A percentile compares a stretch with the other conserved stretches of the same genome.
Evolutionary conservation across 352 stramenopile species (phyloP).

Genomic region (Phytopythium helicoides): DNA sequence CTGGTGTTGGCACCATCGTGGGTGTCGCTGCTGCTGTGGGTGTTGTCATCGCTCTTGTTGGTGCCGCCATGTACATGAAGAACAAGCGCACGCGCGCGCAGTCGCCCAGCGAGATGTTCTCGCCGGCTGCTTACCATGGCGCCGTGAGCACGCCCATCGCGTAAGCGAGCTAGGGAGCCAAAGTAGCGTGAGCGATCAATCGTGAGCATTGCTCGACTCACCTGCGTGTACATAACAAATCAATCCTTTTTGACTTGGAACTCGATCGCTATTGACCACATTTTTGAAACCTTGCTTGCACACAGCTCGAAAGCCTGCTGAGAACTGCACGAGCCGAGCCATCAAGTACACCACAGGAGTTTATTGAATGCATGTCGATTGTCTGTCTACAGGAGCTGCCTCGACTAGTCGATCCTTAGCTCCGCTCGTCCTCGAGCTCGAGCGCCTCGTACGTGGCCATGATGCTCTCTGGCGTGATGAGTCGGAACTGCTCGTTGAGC

Average conservation of each 20-base stretch:
- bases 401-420: too few relatives aligned
- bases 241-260: too few relatives aligned
- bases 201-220: too few relatives aligned
- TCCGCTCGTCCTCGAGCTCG: constrained; percentile 27
- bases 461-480: constrained; percentile 92
- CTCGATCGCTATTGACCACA: too few relatives aligned
- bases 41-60: constrained; percentile 2
- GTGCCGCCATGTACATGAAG: constrained; percentile 1
- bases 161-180: too few relatives aligned
- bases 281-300: too few relatives aligned
- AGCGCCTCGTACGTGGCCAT: constrained; percentile 80
- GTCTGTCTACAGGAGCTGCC: background rate
- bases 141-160: constrained; percentile 1
- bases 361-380: too few relatives aligned
- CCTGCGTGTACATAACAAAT: constrained; percentile 3
- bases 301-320: too few relatives aligned
- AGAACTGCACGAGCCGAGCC: too few relatives aligned
- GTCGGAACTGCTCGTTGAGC: constrained; percentile 86
- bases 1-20: background rate
- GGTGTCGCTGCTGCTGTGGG: background rate
- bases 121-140: background rate
- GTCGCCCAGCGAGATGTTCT: background rate
- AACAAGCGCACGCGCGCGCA: background rate
- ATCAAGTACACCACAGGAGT: too few relatives aligned
- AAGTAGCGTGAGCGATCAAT: too few relatives aligned